Evolutionary conservation across 768 basidiomycete species (phyloP), one percentile per base, ranked within the genome.

Genomic region (Rhizopogon rudus): DNA sequence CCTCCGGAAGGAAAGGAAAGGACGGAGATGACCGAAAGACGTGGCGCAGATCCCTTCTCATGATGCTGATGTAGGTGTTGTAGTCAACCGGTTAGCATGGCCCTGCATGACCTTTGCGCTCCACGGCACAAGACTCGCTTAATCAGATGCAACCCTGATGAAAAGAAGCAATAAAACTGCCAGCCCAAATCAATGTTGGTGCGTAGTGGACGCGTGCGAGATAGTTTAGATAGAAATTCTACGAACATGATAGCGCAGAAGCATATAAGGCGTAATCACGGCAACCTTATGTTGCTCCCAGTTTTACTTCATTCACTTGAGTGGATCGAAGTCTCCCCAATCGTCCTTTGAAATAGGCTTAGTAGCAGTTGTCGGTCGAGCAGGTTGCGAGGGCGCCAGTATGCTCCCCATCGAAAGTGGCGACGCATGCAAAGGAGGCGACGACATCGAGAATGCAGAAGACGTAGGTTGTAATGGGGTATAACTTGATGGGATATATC

Each of bases 241-340:
- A 35, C 13, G 4, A 37, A 37, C 9, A 49, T 22, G 14, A 35
- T 20, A 37, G 20, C 4, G 46, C 20, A 37, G 17, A 48, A 48
- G 29, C 31, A 35, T 13, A 16, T 22, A 7, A 35, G 8, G 5
- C 46, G 17, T 22, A 7, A 22, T 14, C 17, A 31, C 20, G 20
- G 20, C 20, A 13, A 49, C 46, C 16, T 33, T 33, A 29, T 29
- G 35, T 14, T 37, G 22, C 14, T 22, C 3, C 16, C 9, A 16
- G 35, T 37, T n/a, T 5, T 16, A 25, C 14, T 35, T 22, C 33
- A 14, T 35, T 68, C 52, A 71, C 44, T 56, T 70, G 29, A 70
- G 68, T 12, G 91, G 91, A 73, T 93, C 91, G 65, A 93, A 93
- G 66, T 89, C 91, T 22, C 82, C 82, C 87, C 87, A 91, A 56